Evolutionary conservation across 1,284 basidiomycete species (phyloP), one percentile per base, ranked within the genome.

Genomic region (Fereydounia khargensis): DNA sequence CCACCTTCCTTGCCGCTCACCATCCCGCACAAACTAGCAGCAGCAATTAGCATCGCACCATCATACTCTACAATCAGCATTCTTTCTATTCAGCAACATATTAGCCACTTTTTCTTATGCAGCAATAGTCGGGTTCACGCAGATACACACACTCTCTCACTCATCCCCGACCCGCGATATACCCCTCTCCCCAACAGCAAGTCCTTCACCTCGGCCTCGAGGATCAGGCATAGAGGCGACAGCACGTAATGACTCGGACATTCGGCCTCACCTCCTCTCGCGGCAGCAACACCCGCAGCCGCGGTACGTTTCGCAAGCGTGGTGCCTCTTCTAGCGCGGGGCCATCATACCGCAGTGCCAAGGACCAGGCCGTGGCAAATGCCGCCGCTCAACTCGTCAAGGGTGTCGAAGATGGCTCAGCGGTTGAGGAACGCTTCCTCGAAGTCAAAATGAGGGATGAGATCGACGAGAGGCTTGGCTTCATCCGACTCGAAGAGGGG

Each of bases 391-490:
- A 57, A 36, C 53, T 62, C 25, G 49, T 57, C 40, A 62, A 62
- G 28, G 59, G 59, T n/a, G 65, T 60, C 33, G 63, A 70, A 34
- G 71, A 67, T 19, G 72, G 65, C 24, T 65, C 66, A 10, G 55
- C 64, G 18, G 49, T 66, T 33, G 72, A 73, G 42, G 73, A 73
- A 27, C 65, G 73, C 19, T 74, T 75, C 51, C 57, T 70, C 25
- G 54, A 64, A 21, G 67, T 71, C 33, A 59, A 59, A 18, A 63
- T 53, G n/a, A 63, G 70, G 39, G 91, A 98, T 75, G 89, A 92
- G 70, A 84, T 97, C 21, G 94, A 99, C 70, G 89, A 90, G 76
- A 89, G 87, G 74, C 80, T 98, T 21, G 95, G 95, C 0, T 98
- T 98, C 77, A 48, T 52, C 20, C 62, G 71, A 19, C 50, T 75